These are phyloP conservation scores for Erodium texanum DNA, from an alignment of 441 rosid species.

Conservation along the genomic window DNA sequence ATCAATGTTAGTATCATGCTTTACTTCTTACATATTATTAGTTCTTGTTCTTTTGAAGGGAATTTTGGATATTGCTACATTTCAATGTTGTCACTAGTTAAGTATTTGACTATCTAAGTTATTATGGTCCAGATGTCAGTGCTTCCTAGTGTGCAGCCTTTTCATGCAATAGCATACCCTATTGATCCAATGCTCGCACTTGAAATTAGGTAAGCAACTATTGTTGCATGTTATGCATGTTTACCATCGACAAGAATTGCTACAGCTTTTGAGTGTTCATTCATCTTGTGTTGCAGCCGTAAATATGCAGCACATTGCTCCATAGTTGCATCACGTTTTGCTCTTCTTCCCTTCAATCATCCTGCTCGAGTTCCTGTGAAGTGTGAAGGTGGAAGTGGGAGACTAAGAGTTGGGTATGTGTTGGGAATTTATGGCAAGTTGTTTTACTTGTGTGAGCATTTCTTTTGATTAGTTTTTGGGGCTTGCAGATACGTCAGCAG, in stretches of 20 bases:
- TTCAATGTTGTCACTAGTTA: background rate
- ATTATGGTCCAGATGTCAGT: conserved; percentile 57
- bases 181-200: conserved; percentile 92
- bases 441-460: background rate
- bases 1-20: conserved; percentile 44
- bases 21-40: background rate
- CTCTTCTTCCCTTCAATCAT: conserved; percentile 63
- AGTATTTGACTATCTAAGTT: conserved; percentile 2
- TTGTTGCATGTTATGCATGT: background rate
- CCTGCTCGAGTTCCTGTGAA: conserved; percentile 60
- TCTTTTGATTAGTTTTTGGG: background rate
- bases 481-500: conserved; percentile 56
- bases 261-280: conserved; percentile 4
- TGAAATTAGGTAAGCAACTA: conserved; percentile 62
- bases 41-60: background rate
- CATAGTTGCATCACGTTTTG: conserved; percentile 78
- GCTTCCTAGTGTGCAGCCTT: conserved; percentile 97
- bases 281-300: conserved; percentile 42
- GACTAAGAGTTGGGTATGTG: conserved; percentile 75
- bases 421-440: background rate
- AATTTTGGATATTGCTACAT: background rate
- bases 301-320: conserved; percentile 96
- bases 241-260: background rate
- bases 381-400: conserved; percentile 53
- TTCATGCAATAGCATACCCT: conserved; percentile 99